Conservation (phyloP, 1,139 yeast genomes). For the Candida sanyaensis region DNA sequence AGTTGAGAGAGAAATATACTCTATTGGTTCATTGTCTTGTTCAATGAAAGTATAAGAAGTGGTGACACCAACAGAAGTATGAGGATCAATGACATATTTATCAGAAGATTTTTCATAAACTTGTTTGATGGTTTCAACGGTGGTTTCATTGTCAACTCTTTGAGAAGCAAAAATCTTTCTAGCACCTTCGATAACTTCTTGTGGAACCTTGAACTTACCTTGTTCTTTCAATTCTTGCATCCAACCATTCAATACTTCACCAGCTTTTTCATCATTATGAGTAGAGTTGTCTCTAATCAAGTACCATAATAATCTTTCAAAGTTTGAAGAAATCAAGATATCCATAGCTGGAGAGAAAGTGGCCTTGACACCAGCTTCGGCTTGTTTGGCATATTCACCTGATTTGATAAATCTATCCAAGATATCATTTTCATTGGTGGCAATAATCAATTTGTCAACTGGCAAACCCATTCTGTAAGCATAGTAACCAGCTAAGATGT, state of each 20-base stretch:
- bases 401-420: conserved; percentile 87
- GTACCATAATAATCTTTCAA: conserved; percentile 95
- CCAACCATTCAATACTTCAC: conserved; percentile 69
- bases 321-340: conserved; percentile 89
- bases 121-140: conserved; percentile 71
- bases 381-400: conserved; percentile 77
- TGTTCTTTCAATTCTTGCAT: conserved; percentile 74
- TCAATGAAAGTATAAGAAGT: conserved; percentile 67
- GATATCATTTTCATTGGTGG: conserved; percentile 94
- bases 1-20: conserved; percentile 82
- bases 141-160: conserved; percentile 76
- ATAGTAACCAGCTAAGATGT: conserved; percentile 92
- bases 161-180: conserved; percentile 71
- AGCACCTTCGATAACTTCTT: conserved; percentile 66
- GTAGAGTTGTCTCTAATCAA: conserved; percentile 71
- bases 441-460: conserved; percentile 79
- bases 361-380: conserved; percentile 66
- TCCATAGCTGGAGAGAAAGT: conserved; percentile 99
- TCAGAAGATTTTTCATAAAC: conserved; percentile 62
- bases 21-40: conserved; percentile 36
- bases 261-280: conserved; percentile 69
- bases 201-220: conserved; percentile 76
- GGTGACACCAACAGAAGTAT: conserved; percentile 90
- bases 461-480: conserved; percentile 97
- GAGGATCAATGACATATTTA: conserved; percentile 91